Conservation (phyloP, 768 basidiomycete genomes). For the Hortiboletus campestris region DNA sequence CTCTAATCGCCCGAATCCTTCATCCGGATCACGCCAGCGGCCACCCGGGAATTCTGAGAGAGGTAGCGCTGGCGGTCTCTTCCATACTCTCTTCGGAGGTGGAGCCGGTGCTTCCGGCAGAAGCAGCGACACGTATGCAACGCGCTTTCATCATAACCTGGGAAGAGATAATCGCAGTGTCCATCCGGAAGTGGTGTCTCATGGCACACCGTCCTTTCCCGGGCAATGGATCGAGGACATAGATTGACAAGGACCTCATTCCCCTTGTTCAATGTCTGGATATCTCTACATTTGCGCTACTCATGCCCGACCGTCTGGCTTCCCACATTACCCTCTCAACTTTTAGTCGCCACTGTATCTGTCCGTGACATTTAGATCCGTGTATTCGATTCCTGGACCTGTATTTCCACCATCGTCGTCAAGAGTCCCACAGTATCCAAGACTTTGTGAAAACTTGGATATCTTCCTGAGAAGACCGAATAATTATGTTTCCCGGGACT, state of each 20-base stretch:
- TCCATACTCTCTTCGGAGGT: conserved; percentile 33
- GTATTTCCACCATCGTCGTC: not conserved
- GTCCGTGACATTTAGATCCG: conserved; percentile 17
- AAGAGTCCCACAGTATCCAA: not conserved
- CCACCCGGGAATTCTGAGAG: conserved; percentile 23
- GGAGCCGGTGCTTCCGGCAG: conserved; percentile 18
- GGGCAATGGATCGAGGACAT: conserved; percentile 36
- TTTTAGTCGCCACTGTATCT: conserved; percentile 9
- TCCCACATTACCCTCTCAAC: conserved; percentile 11
- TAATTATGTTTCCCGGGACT: no score
- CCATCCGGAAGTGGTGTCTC: conserved; percentile 3
- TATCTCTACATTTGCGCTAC: not conserved
- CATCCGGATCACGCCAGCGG: conserved; percentile 18
- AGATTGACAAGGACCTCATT: conserved; percentile 20
- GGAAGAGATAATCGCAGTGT: conserved; percentile 13
- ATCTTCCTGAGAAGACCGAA: not conserved
- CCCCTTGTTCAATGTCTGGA: not conserved
- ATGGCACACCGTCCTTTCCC: conserved; percentile 27
- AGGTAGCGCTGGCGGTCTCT: conserved; percentile 21
- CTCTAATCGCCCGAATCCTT: conserved; percentile 11
- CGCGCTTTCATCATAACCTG: conserved; percentile 7
- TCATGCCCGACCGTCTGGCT: not conserved
- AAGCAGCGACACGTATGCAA: conserved; percentile 8
- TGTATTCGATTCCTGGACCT: conserved; percentile 15
- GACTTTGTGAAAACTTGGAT: not conserved